Evolutionary conservation across 306 rosid species (phyloP), one percentile per base, ranked within the genome.

Genomic region (Chamaecrista fasciculata): DNA sequence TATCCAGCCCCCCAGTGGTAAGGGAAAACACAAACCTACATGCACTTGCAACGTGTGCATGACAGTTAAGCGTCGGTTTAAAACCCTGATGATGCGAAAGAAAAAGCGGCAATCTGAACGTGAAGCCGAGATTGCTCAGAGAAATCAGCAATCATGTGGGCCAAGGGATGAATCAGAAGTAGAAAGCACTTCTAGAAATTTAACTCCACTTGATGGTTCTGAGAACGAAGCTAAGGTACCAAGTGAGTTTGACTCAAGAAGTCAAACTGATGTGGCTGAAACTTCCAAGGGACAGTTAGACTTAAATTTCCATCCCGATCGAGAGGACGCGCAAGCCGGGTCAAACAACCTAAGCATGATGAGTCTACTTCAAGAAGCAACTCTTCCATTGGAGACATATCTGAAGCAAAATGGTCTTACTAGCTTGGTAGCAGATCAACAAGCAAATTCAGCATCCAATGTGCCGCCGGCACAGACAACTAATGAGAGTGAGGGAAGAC

Each of bases 1-100:
- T 83, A 94, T 94, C 86, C 99, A 94, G 78, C 99, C 99, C 61
- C 99, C 99, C 0, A 94, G 99, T 55, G 99, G 99, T 61, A 94
- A 94, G 82, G 99, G 99, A 43, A 94, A 94, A 86, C 99, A 94
- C 87, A 94, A 94, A 71, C 97, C 99, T 57, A 78, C 96, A 42
- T 94, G 99, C 87, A 88, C 91, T 10, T 94, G 99, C 82, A 82
- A 82, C 2, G 99, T 94, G 50, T 94, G 99, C 87, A 85, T 83
- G 89, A 88, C 99, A 18, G 99, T 94, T 36, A 94, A 94, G 70
- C 97, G 97, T 1, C 94, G 99, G 47, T 94, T 94, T 70, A 91
- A 94, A 80, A 94, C 99, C 79, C 75, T 91, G 48, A 94, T 91
- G 99, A 85, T 88, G 90, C 86, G 94, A 74, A 94, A 91, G 85